Percentiles rank a stretch among this genome's conserved stretches.
Conservation (phyloP, 768 basidiomycete species). For the Lentinula detonsa region DNA sequence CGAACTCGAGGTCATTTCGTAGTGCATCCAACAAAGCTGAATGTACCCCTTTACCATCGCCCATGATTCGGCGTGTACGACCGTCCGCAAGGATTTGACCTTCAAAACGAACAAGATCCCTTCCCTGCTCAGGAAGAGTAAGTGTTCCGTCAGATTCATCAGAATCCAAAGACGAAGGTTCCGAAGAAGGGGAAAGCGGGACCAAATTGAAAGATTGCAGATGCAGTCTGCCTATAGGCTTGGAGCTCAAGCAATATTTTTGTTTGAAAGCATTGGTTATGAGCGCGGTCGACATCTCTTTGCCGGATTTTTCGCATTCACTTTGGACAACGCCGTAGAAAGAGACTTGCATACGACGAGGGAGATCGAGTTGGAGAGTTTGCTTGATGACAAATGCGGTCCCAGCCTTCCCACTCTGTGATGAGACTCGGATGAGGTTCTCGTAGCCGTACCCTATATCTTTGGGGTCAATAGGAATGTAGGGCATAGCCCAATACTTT, state of each 20-base stretch:
- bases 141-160: constrained; percentile 33
- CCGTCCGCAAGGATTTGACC: constrained; percentile 69
- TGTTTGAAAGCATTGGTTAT: constrained; percentile 66
- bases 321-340: constrained; percentile 77
- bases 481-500: constrained; percentile 71
- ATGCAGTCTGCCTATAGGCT: constrained; percentile 59
- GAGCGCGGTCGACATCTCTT: constrained; percentile 74
- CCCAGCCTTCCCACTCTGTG: constrained; percentile 79
- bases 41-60: constrained; percentile 76
- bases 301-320: constrained; percentile 68
- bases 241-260: constrained; percentile 58
- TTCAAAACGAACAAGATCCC: constrained; percentile 41
- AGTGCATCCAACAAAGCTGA: constrained; percentile 76
- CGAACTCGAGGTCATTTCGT: constrained; percentile 52
- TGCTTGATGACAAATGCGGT: constrained; percentile 81
- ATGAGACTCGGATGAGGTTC: constrained; percentile 85
- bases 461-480: constrained; percentile 80
- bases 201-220: constrained; percentile 59
- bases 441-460: constrained; percentile 83
- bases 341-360: constrained; percentile 73
- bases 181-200: constrained; percentile 33
- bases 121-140: constrained; percentile 10
- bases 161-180: constrained; percentile 28
- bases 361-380: constrained; percentile 67
- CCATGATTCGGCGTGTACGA: constrained; percentile 53